Percentiles rank a stretch among this genome's conserved stretches.
Evolutionary conservation across 2,329 filamentous ascomycete genomes (phyloP).

Genomic region (Pestalotiopsis sp.): DNA sequence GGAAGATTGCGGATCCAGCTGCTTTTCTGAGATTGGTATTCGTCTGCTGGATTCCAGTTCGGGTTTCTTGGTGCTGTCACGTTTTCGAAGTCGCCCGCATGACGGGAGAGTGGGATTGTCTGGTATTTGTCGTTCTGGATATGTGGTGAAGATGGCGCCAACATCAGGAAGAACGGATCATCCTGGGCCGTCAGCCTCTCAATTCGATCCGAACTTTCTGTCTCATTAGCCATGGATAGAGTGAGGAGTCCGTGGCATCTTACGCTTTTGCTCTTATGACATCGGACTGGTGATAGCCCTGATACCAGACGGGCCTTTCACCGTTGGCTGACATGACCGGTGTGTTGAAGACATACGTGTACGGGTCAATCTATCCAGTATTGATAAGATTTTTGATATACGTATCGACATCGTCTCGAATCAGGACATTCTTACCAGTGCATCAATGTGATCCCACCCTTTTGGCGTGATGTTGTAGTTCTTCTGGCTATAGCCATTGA

Average conservation of each 20-base stretch:
- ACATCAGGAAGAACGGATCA: background rate
- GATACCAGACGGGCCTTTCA: background rate
- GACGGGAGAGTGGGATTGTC: background rate
- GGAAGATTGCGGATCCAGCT: background rate
- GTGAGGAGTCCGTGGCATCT: background rate
- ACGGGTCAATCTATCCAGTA: background rate
- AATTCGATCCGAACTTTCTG: background rate
- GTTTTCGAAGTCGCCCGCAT: background rate
- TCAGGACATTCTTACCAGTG: background rate
- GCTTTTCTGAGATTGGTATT: background rate
- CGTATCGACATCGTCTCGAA: background rate
- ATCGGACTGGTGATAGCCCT: slow-evolving; percentile 45
- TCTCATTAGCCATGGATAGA: background rate
- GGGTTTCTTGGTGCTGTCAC: background rate
- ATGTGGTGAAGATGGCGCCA: slow-evolving; percentile 14
- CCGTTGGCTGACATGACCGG: slow-evolving; percentile 11
- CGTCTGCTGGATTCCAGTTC: background rate
- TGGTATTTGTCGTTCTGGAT: background rate
- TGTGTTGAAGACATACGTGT: slow-evolving; percentile 9
- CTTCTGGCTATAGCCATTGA: slow-evolving; percentile 1
- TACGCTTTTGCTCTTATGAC: slow-evolving; percentile 1
- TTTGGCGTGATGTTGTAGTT: background rate
- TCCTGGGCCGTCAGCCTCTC: slow-evolving; percentile 1
- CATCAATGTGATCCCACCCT: slow-evolving; percentile 15
- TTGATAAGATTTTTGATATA: background rate